phyloP scores from a whole-genome alignment of 345 rosid genomes.

The Anastatica hierochuntica region DNA sequence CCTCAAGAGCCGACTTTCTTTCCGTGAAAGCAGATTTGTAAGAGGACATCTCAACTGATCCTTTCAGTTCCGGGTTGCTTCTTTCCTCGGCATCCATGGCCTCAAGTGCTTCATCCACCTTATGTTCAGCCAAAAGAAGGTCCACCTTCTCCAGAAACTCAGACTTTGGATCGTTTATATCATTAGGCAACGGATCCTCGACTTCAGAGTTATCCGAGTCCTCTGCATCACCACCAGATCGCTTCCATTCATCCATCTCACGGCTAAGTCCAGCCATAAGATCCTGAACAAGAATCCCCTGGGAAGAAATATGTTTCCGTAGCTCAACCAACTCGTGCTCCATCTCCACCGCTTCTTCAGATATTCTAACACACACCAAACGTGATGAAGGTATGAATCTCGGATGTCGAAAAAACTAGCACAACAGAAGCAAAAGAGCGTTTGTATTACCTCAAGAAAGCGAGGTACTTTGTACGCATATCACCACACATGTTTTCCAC shows the following conservation, averaged over 20 bases:
- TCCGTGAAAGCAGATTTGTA: slow-evolving; percentile 48
- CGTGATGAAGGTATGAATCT: slow-evolving; percentile 6
- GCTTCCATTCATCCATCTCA: slow-evolving; percentile 70
- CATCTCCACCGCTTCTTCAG: slow-evolving; percentile 92
- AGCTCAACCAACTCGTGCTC: slow-evolving; percentile 86
- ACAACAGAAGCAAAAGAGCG: neutral
- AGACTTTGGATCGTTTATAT: slow-evolving; percentile 26
- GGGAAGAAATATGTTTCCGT: slow-evolving; percentile 78
- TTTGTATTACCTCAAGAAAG: slow-evolving; percentile 68
- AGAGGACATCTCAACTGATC: slow-evolving; percentile 38
- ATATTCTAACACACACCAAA: slow-evolving; percentile 44
- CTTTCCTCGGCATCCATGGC: slow-evolving; percentile 65
- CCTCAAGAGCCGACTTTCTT: slow-evolving; percentile 65
- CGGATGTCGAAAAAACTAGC: neutral
- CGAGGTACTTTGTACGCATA: slow-evolving; percentile 62
- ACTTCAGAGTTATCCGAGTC: slow-evolving; percentile 26
- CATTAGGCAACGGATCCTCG: slow-evolving; percentile 27
- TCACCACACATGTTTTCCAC: slow-evolving; percentile 84
- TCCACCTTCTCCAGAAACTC: slow-evolving; percentile 57
- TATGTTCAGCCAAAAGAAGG: slow-evolving; percentile 81
- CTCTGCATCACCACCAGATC: slow-evolving; percentile 24
- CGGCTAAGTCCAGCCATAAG: slow-evolving; percentile 66
- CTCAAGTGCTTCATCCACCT: slow-evolving; percentile 63
- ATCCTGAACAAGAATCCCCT: slow-evolving; percentile 79
- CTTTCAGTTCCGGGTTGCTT: slow-evolving; percentile 47